Base-by-base conservation (phyloP, 1,139 yeast genomes). In the Saccharomyces hybrid region DNA sequence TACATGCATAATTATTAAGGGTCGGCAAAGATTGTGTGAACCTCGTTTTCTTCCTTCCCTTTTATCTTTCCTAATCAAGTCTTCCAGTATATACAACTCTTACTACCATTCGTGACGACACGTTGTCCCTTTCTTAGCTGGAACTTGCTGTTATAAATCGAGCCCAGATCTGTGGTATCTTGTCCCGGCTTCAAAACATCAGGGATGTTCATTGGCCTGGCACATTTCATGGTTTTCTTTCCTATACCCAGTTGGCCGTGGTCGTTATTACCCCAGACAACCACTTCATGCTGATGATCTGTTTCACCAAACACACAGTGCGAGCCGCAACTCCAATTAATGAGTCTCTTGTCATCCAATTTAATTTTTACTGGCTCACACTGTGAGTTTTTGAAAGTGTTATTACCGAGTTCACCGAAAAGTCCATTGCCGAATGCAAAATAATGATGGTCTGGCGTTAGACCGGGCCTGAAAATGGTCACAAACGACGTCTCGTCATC, bases 221-320 rank as follows among this genome's bases (percentile, higher is more conserved):
- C 73, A 14, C 78, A 70, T 67, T 85, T 84, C 56, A 78, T 78
- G 42, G 42, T 34, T 42, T 78, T 74, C 65, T 84, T 86, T 25
- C 96, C 96, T 64, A 84, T 89, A 20, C 96, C 97, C 51, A 88
- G 77, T 71, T 91, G 97, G 25, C 95, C 96, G 61, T 62, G 75
- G 63, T 83, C 86, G 67, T 90, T 91, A 49, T 83, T 85, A 20
- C 99, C 99, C 88, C 96, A 88, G 3, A 76, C 79, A 49, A 86
- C 69, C 25, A 89, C 86, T 64, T 87, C 93, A 49, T 77, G 78
- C 53, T 83, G 83, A 64, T 91, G 97, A 56, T 83, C 82, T 20
- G 74, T 72, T 34, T 34, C 42, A 9, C 97, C 95, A 26, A 81
- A 76, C 13, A 79, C 69, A 76, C 90, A 78, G 48, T 74, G 69